A percentile compares a stretch with the other conserved stretches of the same genome.
Evolutionary conservation across 257 asterid species (phyloP).

Genomic region (Penstemon davidsonii): DNA sequence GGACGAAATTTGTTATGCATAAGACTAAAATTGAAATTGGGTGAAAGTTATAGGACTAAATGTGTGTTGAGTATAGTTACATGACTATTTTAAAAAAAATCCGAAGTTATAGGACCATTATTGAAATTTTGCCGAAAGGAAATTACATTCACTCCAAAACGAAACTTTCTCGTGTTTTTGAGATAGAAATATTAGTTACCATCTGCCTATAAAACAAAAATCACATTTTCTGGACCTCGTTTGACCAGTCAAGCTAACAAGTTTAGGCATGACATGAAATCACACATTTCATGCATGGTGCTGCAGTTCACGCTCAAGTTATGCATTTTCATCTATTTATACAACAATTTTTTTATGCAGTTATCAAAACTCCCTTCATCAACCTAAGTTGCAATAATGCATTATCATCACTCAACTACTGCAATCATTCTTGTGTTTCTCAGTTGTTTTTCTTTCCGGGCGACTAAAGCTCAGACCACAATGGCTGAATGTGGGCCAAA

Average conservation of each 20-base stretch:
- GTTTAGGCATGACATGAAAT: conserved; percentile 8
- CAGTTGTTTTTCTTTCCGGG: conserved; percentile 7
- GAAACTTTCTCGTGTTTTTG: neutral
- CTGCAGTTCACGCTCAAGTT: conserved; percentile 41
- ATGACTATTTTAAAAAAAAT: too few relatives aligned
- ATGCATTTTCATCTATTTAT: conserved; percentile 36
- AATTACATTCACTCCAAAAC: too few relatives aligned
- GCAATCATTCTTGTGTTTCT: conserved; percentile 16
- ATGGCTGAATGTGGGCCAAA: conserved; percentile 43
- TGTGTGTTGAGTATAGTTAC: too few relatives aligned
- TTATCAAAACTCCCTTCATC: conserved; percentile 14
- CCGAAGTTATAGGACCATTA: too few relatives aligned
- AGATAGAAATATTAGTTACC: neutral
- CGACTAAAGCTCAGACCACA: conserved; percentile 38
- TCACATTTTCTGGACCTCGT: neutral
- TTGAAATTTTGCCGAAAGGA: too few relatives aligned
- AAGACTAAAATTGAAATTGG: too few relatives aligned
- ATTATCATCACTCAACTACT: conserved; percentile 12
- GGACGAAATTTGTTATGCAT: too few relatives aligned
- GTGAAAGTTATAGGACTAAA: too few relatives aligned
- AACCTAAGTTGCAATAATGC: conserved; percentile 19
- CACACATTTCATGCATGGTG: conserved; percentile 48
- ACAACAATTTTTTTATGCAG: neutral
- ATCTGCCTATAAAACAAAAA: neutral
- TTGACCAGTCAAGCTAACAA: conserved; percentile 1